These are phyloP conservation scores for Lonicera japonica DNA, from an alignment of 129 eudicot species.

Conservation along the genomic window DNA sequence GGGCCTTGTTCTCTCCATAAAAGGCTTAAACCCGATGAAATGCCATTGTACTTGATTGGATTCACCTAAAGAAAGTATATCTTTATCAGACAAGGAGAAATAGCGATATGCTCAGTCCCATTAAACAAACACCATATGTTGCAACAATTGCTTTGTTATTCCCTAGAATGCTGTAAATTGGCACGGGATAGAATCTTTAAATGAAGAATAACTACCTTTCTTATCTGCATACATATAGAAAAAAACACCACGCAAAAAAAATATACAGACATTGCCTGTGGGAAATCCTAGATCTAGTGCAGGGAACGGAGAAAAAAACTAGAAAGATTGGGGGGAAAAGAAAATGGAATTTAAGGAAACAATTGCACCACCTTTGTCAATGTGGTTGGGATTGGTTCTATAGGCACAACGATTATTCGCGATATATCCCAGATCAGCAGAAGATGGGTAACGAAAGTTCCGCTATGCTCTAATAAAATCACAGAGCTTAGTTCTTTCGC, in stretches of 20 bases:
- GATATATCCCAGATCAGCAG: too few relatives aligned
- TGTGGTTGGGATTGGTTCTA: too few relatives aligned
- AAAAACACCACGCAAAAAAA: neutral
- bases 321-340: too few relatives aligned
- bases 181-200: neutral
- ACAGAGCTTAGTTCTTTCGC: too few relatives aligned
- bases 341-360: too few relatives aligned
- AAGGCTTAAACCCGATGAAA: constrained; percentile 64
- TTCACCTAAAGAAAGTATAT: constrained; percentile 39
- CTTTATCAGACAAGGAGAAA: neutral
- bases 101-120: too few relatives aligned
- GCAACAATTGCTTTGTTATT: neutral
- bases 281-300: too few relatives aligned
- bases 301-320: too few relatives aligned
- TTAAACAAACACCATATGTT: neutral
- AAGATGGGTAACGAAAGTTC: too few relatives aligned
- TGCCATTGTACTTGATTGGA: constrained; percentile 64
- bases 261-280: neutral
- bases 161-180: neutral
- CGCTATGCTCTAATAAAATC: too few relatives aligned
- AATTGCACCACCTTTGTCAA: too few relatives aligned
- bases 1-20: constrained; percentile 80
- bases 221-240: neutral
- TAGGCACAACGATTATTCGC: too few relatives aligned
- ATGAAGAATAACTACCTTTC: neutral